Base-by-base conservation (phyloP, 2,329 filamentous ascomycete species). In the Aspergillus transmontanensis region DNA sequence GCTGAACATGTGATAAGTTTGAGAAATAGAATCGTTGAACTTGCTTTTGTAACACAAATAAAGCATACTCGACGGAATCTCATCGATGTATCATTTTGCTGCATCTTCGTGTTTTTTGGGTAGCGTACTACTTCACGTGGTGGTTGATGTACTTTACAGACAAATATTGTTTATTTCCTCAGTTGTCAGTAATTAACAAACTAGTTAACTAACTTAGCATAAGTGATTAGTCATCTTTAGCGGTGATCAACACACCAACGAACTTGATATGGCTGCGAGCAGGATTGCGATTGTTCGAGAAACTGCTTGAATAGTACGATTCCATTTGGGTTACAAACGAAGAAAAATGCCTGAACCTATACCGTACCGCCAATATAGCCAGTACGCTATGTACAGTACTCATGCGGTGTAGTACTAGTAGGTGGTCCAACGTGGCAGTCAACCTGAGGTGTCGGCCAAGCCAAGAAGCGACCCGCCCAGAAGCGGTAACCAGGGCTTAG, bases 401-500 rank as follows among this genome's bases (percentile, higher is more conserved):
- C 30, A 36, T 54, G 11, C 30, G 51, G 10, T 54, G 51, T 54
- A 53, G 28, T 26, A 26, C 23, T 26, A 26, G 23, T 26, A 26
- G 23, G 23, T 21, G 6, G 50, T 23, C 16, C 30, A 26, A 54
- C 30, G 30, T 54, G n/a, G 19, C 30, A 54, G 46, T 50, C 30
- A 54, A 54, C 62, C 62, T 64, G 43, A 59, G 57, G 62, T 64
- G 54, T 57, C 39, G 19, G 45, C 59, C 58, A 55, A 39, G 32
- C 39, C 32, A 55, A 32, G 51, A 55, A 55, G 51, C 51, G 51
- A 55, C 43, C 62, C 32, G 32, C 63, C 21, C 60, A 67, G 71
- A 69, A 56, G 19, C 54, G 62, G 56, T 62, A 65, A 59, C 32
- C 57, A 79, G 76, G 77, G 77, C 66, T 78, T 79, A 78, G 76